phyloP scores from a whole-genome alignment of 495 filamentous ascomycete genomes.

The Oidiodendron maius region DNA sequence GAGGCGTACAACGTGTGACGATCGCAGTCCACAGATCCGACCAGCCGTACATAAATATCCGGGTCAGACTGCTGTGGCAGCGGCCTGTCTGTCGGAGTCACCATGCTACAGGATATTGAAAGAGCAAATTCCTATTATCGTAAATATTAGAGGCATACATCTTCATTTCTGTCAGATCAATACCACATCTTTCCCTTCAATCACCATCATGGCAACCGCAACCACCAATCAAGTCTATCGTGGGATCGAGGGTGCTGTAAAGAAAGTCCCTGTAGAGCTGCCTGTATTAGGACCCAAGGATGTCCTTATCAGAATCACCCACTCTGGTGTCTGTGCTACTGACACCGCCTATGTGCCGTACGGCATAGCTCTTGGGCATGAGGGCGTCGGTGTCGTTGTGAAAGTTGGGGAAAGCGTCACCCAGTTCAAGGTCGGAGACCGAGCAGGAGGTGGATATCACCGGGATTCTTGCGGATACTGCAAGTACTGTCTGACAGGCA shows the following conservation, averaged over 20 bases:
- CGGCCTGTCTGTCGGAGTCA: too few relatives aligned
- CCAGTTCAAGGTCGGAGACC: constrained; percentile 26
- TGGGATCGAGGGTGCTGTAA: constrained; percentile 23
- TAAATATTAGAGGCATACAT: too few relatives aligned
- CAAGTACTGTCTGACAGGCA: constrained; percentile 13
- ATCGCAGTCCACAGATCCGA: too few relatives aligned
- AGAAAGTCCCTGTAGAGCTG: constrained; percentile 25
- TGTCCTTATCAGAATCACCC: constrained; percentile 40
- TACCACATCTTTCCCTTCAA: too few relatives aligned
- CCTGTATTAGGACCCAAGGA: too few relatives aligned
- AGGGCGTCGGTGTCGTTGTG: constrained; percentile 37
- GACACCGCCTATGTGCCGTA: constrained; percentile 30
- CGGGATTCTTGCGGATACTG: constrained; percentile 33
- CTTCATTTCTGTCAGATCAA: too few relatives aligned
- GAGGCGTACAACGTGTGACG: too few relatives aligned
- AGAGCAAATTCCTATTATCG: too few relatives aligned
- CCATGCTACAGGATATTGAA: too few relatives aligned
- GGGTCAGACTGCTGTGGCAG: too few relatives aligned
- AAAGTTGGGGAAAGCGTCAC: constrained; percentile 28
- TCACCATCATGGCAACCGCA: too few relatives aligned
- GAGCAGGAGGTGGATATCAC: constrained; percentile 34
- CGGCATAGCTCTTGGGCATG: constrained; percentile 36
- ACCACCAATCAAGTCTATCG: constrained; percentile 1
- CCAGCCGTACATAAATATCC: too few relatives aligned
- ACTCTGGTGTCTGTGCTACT: constrained; percentile 38